Conservation (phyloP, 345 rosid genomes). For the Moricandia arvensis region DNA sequence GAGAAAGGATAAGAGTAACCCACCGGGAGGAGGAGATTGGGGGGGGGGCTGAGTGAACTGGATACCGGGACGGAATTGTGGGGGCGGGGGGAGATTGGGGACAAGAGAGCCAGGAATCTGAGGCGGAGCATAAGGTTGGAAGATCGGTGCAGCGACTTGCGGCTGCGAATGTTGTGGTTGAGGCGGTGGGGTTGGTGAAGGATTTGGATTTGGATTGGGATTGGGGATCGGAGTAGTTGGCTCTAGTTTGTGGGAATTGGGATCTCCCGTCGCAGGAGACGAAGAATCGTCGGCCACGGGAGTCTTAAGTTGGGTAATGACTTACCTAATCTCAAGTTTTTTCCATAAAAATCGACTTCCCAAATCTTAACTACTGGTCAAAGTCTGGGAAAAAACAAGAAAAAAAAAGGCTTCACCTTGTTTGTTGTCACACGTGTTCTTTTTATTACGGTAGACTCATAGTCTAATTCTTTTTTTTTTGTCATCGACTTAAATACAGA, state of each 20-base stretch:
- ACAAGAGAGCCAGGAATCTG: conserved; percentile 42
- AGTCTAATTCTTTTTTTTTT: no score
- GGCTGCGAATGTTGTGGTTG: conserved; percentile 24
- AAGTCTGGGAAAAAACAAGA: neutral
- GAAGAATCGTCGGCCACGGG: conserved; percentile 65
- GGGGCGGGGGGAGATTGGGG: conserved; percentile 44
- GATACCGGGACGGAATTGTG: conserved; percentile 65
- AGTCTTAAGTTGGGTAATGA: conserved; percentile 6
- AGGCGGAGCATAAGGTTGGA: conserved; percentile 33
- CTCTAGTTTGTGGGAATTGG: conserved; percentile 36
- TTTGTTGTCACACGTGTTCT: no score
- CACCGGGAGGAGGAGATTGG: conserved; percentile 89
- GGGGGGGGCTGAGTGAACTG: conserved; percentile 57
- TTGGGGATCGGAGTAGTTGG: conserved; percentile 35
- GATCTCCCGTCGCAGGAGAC: conserved; percentile 47
- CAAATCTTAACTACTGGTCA: neutral
- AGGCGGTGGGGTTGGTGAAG: conserved; percentile 36
- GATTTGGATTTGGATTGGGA: conserved; percentile 9
- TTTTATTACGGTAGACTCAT: no score
- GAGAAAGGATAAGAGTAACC: conserved; percentile 47
- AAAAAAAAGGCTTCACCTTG: no score
- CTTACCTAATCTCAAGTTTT: neutral
- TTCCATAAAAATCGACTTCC: neutral
- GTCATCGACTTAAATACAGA: no score
- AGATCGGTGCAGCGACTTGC: conserved; percentile 25